Evolutionary conservation across 1,139 yeast genomes (phyloP).

Genomic region (Blastobotrys raffinosifermentans): DNA sequence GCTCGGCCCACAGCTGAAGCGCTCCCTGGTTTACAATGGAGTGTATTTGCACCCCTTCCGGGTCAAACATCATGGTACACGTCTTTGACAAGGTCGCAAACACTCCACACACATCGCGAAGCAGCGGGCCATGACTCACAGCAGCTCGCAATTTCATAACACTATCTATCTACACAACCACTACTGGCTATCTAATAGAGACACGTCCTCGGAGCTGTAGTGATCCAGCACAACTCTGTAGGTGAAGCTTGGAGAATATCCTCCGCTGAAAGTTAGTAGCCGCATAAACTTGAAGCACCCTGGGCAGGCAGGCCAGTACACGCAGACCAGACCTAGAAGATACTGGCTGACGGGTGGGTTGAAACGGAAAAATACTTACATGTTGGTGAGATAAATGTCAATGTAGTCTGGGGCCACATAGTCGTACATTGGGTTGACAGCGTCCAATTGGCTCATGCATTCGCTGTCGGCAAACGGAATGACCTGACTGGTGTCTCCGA

Average conservation of each 20-base stretch:
- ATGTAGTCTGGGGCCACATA: conserved; percentile 92
- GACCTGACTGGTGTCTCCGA: conserved; percentile 88
- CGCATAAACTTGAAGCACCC: conserved; percentile 14
- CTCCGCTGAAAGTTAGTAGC: conserved; percentile 48
- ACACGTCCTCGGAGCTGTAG: conserved; percentile 69
- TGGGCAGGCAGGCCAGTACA: too few relatives aligned
- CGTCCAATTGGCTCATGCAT: conserved; percentile 65
- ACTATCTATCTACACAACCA: neutral
- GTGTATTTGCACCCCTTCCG: conserved; percentile 17
- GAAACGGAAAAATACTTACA: conserved; percentile 33
- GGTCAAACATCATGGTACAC: conserved; percentile 21
- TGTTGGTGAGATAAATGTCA: conserved; percentile 88
- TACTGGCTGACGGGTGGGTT: neutral
- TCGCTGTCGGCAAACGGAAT: conserved; percentile 60
- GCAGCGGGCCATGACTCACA: conserved; percentile 12
- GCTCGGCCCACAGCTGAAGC: conserved; percentile 23
- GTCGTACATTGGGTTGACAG: conserved; percentile 87
- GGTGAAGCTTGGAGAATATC: conserved; percentile 92
- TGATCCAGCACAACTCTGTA: conserved; percentile 94
- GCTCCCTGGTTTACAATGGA: conserved; percentile 20
- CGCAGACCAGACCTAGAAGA: too few relatives aligned
- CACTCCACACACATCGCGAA: conserved; percentile 23
- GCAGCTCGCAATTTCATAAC: conserved; percentile 10
- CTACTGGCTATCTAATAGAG: neutral
- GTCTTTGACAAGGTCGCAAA: conserved; percentile 22